phyloP scores from a whole-genome alignment of 164 flowering plant genomes.

The Houttuynia cordata region DNA sequence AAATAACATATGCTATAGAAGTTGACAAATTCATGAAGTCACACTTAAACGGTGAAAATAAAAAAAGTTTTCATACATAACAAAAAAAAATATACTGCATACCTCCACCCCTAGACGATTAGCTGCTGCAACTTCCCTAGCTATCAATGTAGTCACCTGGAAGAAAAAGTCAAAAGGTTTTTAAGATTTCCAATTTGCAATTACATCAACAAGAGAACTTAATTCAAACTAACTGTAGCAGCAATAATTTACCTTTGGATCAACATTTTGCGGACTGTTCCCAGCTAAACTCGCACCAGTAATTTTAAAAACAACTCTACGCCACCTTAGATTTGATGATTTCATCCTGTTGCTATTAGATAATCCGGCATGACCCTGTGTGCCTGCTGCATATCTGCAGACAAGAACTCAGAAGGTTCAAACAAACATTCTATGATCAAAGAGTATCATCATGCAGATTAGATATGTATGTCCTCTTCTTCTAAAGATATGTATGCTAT shows the following conservation, averaged over 20 bases:
- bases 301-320: conserved; percentile 85
- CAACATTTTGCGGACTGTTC: conserved; percentile 60
- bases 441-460: too few species aligned
- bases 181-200: background rate
- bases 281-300: conserved; percentile 88
- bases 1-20: background rate
- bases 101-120: conserved; percentile 87
- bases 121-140: conserved; percentile 74
- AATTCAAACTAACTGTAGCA: background rate
- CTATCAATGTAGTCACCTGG: conserved; percentile 72
- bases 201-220: background rate
- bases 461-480: too few species aligned
- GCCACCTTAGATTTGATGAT: conserved; percentile 62
- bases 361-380: conserved; percentile 29
- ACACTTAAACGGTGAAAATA: background rate
- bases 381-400: conserved; percentile 34
- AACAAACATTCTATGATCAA: background rate
- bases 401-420: background rate
- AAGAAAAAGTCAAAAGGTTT: background rate
- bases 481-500: too few species aligned
- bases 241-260: conserved; percentile 58
- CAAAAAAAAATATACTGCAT: background rate
- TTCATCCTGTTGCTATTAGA: conserved; percentile 43
- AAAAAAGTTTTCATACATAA: background rate
- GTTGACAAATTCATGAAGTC: background rate